Conservation (phyloP, 1,139 yeast species). For the Candida tetrigidarum region DNA sequence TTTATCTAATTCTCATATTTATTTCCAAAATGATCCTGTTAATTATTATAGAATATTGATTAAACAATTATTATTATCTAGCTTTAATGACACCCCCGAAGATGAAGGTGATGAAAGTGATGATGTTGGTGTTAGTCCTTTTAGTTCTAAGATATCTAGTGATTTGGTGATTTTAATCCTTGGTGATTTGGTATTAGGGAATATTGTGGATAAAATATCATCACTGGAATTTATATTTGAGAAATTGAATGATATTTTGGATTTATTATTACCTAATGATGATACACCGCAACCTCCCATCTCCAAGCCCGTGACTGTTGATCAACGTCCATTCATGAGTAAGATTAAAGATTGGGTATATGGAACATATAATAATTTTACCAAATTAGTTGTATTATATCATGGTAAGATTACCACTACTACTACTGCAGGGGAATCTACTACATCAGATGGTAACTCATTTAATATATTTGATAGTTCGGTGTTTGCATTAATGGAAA, state of each 20-base stretch:
- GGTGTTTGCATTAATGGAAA: conserved; percentile 30
- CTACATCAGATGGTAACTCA: conserved; percentile 3
- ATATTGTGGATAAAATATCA: conserved; percentile 32
- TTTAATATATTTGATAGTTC: conserved; percentile 23
- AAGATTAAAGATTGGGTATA: background rate
- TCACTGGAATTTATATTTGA: conserved; percentile 34
- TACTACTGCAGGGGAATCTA: background rate
- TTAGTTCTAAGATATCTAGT: conserved; percentile 33
- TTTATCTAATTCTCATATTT: conserved; percentile 22
- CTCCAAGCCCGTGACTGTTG: background rate
- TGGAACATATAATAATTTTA: conserved; percentile 3
- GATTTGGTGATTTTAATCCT: conserved; percentile 32
- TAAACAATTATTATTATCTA: conserved; percentile 23
- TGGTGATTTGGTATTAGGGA: conserved; percentile 40
- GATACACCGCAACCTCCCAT: background rate
- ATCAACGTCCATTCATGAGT: background rate
- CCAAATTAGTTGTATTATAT: conserved; percentile 1
- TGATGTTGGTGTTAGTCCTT: no score
- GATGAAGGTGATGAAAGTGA: background rate
- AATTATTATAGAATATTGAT: conserved; percentile 31
- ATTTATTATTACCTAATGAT: background rate
- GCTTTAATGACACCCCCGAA: background rate
- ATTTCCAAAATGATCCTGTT: conserved; percentile 19
- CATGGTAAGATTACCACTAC: background rate
- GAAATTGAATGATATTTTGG: conserved; percentile 17